A percentile compares a stretch with the other conserved stretches of the same genome.
Conservation (phyloP, 768 basidiomycete species). For the Rubroboletus satanas region DNA sequence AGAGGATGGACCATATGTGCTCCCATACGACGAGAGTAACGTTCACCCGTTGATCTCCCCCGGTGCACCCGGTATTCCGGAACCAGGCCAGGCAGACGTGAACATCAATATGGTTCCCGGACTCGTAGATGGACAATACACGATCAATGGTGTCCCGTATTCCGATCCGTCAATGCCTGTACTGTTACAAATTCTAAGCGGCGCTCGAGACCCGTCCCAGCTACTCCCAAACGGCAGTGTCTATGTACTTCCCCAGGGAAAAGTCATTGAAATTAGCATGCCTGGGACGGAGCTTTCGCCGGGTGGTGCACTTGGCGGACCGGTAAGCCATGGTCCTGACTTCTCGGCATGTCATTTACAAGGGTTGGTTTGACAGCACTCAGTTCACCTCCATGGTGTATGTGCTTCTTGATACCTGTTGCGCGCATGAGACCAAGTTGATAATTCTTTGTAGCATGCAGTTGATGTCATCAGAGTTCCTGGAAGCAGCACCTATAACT, state of each 20-base stretch:
- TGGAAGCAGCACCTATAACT: slow-evolving; percentile 39
- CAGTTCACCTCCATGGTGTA: slow-evolving; percentile 45
- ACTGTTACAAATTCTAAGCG: slow-evolving; percentile 41
- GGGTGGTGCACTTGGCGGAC: slow-evolving; percentile 8
- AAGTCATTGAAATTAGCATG: slow-evolving; percentile 46
- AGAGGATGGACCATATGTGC: slow-evolving; percentile 11
- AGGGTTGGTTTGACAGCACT: slow-evolving; percentile 23
- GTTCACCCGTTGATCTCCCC: slow-evolving; percentile 30
- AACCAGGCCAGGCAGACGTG: slow-evolving; percentile 39
- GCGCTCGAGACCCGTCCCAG: slow-evolving; percentile 30
- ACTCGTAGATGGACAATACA: neutral
- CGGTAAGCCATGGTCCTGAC: slow-evolving; percentile 8
- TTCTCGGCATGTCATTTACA: neutral
- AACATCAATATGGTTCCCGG: slow-evolving; percentile 33
- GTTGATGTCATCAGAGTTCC: slow-evolving; percentile 41
- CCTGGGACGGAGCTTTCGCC: slow-evolving; percentile 10
- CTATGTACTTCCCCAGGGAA: slow-evolving; percentile 38
- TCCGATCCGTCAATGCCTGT: slow-evolving; percentile 37
- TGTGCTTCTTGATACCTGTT: slow-evolving; percentile 8
- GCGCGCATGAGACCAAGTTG: neutral
- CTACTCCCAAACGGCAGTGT: slow-evolving; percentile 42
- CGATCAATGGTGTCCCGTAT: slow-evolving; percentile 32
- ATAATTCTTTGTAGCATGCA: slow-evolving; percentile 28
- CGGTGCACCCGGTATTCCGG: slow-evolving; percentile 31
- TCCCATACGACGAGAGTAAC: slow-evolving; percentile 34